phyloP scores from a whole-genome alignment of 106 monocot species.

The Hemerocallis citrina region DNA sequence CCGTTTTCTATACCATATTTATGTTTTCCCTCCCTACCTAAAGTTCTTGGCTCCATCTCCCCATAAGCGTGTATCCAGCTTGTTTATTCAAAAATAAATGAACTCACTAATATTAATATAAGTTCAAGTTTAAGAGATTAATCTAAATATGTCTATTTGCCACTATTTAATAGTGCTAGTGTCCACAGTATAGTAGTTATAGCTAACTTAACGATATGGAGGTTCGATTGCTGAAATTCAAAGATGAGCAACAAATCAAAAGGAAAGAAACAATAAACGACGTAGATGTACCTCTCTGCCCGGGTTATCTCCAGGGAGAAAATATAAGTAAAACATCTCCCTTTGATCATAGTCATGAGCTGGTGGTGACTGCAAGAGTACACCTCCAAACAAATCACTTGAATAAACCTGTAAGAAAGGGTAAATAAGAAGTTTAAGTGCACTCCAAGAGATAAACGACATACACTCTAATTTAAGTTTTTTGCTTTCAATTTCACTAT shows the following conservation, averaged over 20 bases:
- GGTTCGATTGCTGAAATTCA: not conserved
- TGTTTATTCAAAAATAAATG: not conserved
- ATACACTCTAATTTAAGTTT: too few species aligned
- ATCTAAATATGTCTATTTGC: not conserved
- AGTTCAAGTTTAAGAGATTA: not conserved
- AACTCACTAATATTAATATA: not conserved
- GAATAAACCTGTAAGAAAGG: constrained; percentile 41
- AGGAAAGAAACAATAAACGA: not conserved
- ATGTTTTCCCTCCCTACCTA: too few species aligned
- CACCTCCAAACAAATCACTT: constrained; percentile 58
- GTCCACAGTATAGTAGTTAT: too few species aligned
- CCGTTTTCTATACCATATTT: too few species aligned
- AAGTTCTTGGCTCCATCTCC: too few species aligned
- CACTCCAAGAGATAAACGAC: not conserved
- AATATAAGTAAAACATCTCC: constrained; percentile 67
- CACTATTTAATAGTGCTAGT: not conserved
- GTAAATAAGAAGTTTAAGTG: not conserved
- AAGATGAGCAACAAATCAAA: not conserved
- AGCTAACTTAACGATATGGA: not conserved
- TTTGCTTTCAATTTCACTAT: not conserved
- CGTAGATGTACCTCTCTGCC: constrained; percentile 44
- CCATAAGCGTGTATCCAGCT: too few species aligned
- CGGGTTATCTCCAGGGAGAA: constrained; percentile 57
- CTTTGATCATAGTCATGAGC: constrained; percentile 53
- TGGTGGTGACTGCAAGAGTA: constrained; percentile 60